phyloP scores from a whole-genome alignment of 805 yeast genomes.

The Suhomyces sp. region DNA sequence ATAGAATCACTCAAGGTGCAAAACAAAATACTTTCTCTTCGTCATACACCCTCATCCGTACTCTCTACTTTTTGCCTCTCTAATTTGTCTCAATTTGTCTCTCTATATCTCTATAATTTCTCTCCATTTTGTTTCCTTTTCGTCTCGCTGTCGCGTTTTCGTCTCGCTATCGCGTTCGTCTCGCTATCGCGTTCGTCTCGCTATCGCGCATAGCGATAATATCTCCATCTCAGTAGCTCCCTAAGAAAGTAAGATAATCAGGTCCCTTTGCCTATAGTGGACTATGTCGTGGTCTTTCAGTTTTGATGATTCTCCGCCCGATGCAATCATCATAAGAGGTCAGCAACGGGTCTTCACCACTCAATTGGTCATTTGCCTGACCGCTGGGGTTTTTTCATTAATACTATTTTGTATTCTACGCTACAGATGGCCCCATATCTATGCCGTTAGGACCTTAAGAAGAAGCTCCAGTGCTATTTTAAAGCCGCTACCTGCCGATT shows the following conservation, averaged over 20 bases:
- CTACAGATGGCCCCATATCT: slow-evolving; percentile 54
- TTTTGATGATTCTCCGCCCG: slow-evolving; percentile 10
- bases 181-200: not conserved
- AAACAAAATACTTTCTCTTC: too few species aligned
- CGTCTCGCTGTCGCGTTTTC: not conserved
- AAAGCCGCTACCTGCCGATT: slow-evolving; percentile 40
- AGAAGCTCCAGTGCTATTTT: slow-evolving; percentile 33
- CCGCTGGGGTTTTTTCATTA: slow-evolving; percentile 47
- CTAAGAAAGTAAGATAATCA: too few species aligned
- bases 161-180: too few species aligned
- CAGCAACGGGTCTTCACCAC: slow-evolving; percentile 58
- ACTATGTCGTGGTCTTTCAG: not conserved
- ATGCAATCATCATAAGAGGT: slow-evolving; percentile 41
- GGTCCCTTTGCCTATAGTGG: too few species aligned
- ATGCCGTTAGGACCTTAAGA: slow-evolving; percentile 53
- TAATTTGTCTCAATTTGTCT: too few species aligned
- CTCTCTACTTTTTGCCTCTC: too few species aligned
- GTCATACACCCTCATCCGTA: too few species aligned
- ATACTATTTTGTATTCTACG: slow-evolving; percentile 49
- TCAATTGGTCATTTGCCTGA: slow-evolving; percentile 48
- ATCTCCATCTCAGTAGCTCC: not conserved
- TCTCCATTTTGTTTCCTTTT: not conserved
- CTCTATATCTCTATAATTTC: too few species aligned
- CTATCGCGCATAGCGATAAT: not conserved
- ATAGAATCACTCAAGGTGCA: too few species aligned